Evolutionary conservation across 2,329 filamentous ascomycete species (phyloP).

Genomic region (Beauveria varroae): DNA sequence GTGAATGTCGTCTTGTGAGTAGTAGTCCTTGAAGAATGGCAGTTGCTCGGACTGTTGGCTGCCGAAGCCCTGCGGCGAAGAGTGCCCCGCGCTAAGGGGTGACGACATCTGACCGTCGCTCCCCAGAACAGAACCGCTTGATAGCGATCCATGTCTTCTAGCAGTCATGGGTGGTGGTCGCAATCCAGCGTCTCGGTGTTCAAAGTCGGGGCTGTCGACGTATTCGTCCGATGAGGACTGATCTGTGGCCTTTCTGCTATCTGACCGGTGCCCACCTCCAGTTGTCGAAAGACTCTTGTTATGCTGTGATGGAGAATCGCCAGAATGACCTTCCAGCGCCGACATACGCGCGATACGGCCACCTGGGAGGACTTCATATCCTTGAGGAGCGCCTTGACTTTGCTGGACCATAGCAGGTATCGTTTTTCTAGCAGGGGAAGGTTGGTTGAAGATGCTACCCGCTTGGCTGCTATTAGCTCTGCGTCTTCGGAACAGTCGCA

Average conservation of each 20-base stretch:
- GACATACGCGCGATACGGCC: constrained; percentile 94
- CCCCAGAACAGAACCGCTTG: constrained; percentile 71
- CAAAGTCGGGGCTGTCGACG: constrained; percentile 64
- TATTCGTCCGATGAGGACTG: constrained; percentile 67
- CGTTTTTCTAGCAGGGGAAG: constrained; percentile 59
- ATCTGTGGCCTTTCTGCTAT: constrained; percentile 39
- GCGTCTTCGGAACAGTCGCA: constrained; percentile 42
- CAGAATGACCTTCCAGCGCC: constrained; percentile 71
- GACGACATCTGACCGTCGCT: constrained; percentile 69
- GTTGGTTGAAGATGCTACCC: constrained; percentile 81
- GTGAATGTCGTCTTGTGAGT: constrained; percentile 93
- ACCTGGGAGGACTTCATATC: constrained; percentile 71
- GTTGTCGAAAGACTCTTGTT: constrained; percentile 28
- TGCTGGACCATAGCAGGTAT: constrained; percentile 30
- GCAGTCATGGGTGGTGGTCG: constrained; percentile 50
- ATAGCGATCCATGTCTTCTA: constrained; percentile 80
- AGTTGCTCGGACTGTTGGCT: constrained; percentile 95
- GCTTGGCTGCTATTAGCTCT: constrained; percentile 46
- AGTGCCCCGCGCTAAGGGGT: constrained; percentile 67
- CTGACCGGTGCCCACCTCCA: constrained; percentile 25
- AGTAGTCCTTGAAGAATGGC: constrained; percentile 97
- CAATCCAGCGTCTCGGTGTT: constrained; percentile 47
- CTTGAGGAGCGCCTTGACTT: constrained; percentile 32
- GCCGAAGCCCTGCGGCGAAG: constrained; percentile 73
- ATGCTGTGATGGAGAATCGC: constrained; percentile 50